Conservation (phyloP, 257 asterid species). For the Solanum medicagineum region DNA sequence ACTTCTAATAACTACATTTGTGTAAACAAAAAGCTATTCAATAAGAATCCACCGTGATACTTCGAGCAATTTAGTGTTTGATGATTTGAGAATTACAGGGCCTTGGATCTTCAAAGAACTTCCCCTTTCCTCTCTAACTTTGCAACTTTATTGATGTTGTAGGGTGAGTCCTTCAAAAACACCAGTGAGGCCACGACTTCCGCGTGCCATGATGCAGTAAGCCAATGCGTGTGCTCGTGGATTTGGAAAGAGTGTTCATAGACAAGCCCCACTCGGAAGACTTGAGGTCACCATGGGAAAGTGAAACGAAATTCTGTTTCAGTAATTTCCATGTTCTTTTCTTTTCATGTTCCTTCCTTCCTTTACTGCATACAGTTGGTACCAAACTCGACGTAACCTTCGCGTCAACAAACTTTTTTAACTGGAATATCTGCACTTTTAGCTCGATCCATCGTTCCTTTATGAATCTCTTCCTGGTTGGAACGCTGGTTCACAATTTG, state of each 20-base stretch:
- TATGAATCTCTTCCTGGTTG: not conserved
- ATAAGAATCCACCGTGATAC: not conserved
- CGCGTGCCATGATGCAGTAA: constrained; percentile 28
- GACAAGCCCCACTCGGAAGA: not conserved
- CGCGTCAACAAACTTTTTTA: not conserved
- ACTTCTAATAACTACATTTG: not conserved
- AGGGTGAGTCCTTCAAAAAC: constrained; percentile 99
- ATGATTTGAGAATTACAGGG: not conserved
- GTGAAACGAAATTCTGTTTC: not conserved
- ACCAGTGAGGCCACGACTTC: constrained; percentile 78
- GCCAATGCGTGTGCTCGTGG: not conserved
- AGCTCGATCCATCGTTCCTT: not conserved
- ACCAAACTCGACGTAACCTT: not conserved
- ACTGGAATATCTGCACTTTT: not conserved
- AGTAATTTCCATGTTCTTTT: not conserved
- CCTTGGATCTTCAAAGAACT: not conserved
- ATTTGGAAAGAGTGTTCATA: not conserved
- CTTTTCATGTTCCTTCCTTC: not conserved
- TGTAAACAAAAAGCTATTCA: not conserved
- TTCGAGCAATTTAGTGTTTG: not conserved
- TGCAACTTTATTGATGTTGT: not conserved
- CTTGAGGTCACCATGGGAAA: not conserved
- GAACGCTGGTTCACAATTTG: not conserved
- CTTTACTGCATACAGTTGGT: not conserved
- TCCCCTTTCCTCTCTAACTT: not conserved